These are phyloP conservation scores for Orbilia oligospora DNA, from an alignment of 2,329 filamentous ascomycete species.

Conservation along the genomic window DNA sequence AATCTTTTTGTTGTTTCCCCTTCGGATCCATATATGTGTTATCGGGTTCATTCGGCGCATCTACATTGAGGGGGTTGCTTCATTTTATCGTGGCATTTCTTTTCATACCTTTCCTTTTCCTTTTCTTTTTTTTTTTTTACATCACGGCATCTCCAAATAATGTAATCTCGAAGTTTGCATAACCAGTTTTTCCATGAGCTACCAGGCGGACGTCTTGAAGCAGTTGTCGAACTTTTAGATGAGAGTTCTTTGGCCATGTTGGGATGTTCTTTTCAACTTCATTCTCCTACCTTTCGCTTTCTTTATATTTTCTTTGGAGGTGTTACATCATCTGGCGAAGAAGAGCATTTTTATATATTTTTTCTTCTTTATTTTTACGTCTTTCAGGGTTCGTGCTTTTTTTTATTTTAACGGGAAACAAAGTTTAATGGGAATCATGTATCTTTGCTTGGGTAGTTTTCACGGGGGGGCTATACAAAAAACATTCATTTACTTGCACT, in stretches of 20 bases:
- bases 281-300: constrained; percentile 33
- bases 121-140: constrained; percentile 19
- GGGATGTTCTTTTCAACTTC: constrained; percentile 48
- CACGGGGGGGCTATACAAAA: constrained; percentile 49
- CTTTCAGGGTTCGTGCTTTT: constrained; percentile 56
- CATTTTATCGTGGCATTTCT: constrained; percentile 52
- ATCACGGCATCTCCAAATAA: constrained; percentile 61
- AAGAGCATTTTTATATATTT: constrained; percentile 39
- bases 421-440: constrained; percentile 60
- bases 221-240: constrained; percentile 59
- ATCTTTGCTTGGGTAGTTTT: constrained; percentile 57
- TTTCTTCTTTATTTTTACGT: constrained; percentile 37
- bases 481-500: constrained; percentile 50
- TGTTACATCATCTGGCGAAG: constrained; percentile 60
- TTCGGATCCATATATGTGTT: constrained; percentile 62
- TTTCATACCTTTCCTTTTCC: constrained; percentile 55
- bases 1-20: constrained; percentile 56
- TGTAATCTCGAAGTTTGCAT: constrained; percentile 61
- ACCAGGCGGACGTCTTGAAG: constrained; percentile 49
- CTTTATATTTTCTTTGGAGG: constrained; percentile 44
- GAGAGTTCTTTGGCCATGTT: constrained; percentile 61
- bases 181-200: constrained; percentile 52
- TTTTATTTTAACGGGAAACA: constrained; percentile 59
- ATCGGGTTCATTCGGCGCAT: constrained; percentile 60
- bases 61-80: constrained; percentile 61